Evolutionary conservation across 1,284 basidiomycete species (phyloP).

Genomic region (Irpex sp.): DNA sequence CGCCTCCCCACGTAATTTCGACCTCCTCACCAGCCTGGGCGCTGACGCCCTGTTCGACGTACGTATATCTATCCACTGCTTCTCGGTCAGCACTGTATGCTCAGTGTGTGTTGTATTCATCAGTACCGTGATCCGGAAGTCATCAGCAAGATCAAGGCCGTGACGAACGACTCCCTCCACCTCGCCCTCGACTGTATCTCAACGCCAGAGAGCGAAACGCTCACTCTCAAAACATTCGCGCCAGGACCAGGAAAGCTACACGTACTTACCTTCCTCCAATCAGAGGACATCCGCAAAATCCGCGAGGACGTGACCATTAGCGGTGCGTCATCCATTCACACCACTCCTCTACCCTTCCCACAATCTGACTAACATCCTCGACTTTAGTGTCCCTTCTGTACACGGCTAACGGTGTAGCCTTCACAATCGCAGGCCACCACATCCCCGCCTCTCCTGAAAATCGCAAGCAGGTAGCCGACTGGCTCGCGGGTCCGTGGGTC

Average conservation of each 20-base stretch:
- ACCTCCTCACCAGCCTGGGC: slow-evolving; percentile 33
- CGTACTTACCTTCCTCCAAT: slow-evolving; percentile 7
- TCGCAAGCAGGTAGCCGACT: slow-evolving; percentile 16
- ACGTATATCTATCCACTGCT: background rate
- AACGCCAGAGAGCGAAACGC: slow-evolving; percentile 9
- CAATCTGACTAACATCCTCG: background rate
- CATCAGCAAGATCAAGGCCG: slow-evolving; percentile 18
- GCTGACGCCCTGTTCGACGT: slow-evolving; percentile 36
- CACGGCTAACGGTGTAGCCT: slow-evolving; percentile 15
- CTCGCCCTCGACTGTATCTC: slow-evolving; percentile 20
- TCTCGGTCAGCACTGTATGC: too few relatives aligned
- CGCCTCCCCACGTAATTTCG: slow-evolving; percentile 33
- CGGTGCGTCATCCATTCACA: slow-evolving; percentile 5
- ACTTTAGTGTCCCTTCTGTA: slow-evolving; percentile 12
- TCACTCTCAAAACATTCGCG: slow-evolving; percentile 13
- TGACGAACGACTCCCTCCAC: slow-evolving; percentile 17
- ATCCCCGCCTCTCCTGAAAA: slow-evolving; percentile 15
- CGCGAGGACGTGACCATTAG: slow-evolving; percentile 12
- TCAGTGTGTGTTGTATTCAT: too few relatives aligned
- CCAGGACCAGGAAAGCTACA: slow-evolving; percentile 15
- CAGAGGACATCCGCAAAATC: slow-evolving; percentile 7
- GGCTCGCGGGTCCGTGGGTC: slow-evolving; percentile 10
- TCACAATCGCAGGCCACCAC: slow-evolving; percentile 3
- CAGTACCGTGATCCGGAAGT: slow-evolving; percentile 20
- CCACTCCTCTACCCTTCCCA: too few relatives aligned